phyloP scores from a whole-genome alignment of 2,329 filamentous ascomycete genomes.

The Monilinia fructicola region DNA sequence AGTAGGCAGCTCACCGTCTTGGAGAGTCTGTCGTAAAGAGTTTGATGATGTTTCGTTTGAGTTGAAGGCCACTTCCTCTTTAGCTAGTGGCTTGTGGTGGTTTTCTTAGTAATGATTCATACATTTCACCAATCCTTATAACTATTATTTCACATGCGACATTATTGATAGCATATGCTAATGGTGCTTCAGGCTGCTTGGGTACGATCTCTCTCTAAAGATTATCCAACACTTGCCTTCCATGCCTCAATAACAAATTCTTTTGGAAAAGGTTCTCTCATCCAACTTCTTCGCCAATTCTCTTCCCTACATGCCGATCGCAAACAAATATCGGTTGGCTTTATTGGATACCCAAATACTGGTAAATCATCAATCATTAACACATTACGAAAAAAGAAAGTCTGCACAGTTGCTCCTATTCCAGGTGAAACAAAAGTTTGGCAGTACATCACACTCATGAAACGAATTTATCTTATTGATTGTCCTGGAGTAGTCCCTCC shows the following conservation, averaged over 20 bases:
- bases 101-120: conserved; percentile 99
- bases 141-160: conserved; percentile 4
- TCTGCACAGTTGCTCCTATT: conserved; percentile 89
- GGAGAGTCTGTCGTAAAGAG: conserved; percentile 70
- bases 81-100: conserved; percentile 64
- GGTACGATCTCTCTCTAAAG: conserved; percentile 85
- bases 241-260: conserved; percentile 93
- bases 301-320: conserved; percentile 83
- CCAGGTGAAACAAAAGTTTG: conserved; percentile 97
- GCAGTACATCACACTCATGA: conserved; percentile 97
- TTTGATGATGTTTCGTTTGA: conserved; percentile 83
- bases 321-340: conserved; percentile 91
- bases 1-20: conserved; percentile 84
- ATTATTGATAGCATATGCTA: conserved; percentile 36
- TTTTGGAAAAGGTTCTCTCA: conserved; percentile 93
- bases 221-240: conserved; percentile 92
- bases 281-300: conserved; percentile 89
- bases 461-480: conserved; percentile 91
- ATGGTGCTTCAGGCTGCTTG: conserved; percentile 71
- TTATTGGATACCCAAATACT: conserved; percentile 77
- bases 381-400: conserved; percentile 89
- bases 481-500: conserved; percentile 96
- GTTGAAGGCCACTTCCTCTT: conserved; percentile 84
- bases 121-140: conserved; percentile 61
- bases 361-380: conserved; percentile 98